Base-by-base conservation (phyloP, 495 filamentous ascomycete genomes). In the Filosporella fistucella region DNA sequence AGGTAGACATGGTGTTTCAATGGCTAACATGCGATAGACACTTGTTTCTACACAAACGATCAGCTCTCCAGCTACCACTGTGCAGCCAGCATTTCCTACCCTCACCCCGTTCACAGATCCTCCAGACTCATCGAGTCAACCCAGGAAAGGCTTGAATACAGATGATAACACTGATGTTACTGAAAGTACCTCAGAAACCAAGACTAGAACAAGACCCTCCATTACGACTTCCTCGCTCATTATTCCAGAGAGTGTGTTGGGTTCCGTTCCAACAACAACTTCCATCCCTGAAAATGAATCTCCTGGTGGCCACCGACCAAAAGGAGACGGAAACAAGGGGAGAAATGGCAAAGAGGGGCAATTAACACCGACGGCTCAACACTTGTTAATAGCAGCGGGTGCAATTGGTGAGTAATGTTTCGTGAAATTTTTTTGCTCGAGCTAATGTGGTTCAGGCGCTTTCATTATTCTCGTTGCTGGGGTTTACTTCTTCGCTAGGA, bases 321-420 rank as follows among this genome's bases (percentile, higher is more conserved):
- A 45, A 12, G 18, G 50, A 12, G 5, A 34, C 4, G 16, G 23
- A 16, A 21, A 38, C 8, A 38, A 38, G 8, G 17, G 6, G n/a
- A 38, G 23, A 9, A 43, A 43, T 10, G 20, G 13, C 41, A 10
- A 3, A 24, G 18, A 43, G 3, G 23, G 41, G 3, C 41, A 26
- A 11, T 23, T 61, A 13, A 49, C 54, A 34, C 51, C 50, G 2
- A 64, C 60, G 38, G 61, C 63, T 7, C 67, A 77, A 50, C 64
- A 65, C 24, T 51, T 68, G 13, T 47, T 76, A 44, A 66, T 77
- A 47, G 70, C 70, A 23, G 65, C 64, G 11, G 72, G 72, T 14
- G 61, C 72, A 14, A 75, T 77, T 48, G 71, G 74, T 77, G 60
- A 54, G 64, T 55, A 14, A 21, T 16, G 17, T 20, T n/a, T 14